Percentiles rank a stretch among this genome's conserved stretches.
Conservation (phyloP, 805 yeast species). For the Yamadazyma laniorum region DNA sequence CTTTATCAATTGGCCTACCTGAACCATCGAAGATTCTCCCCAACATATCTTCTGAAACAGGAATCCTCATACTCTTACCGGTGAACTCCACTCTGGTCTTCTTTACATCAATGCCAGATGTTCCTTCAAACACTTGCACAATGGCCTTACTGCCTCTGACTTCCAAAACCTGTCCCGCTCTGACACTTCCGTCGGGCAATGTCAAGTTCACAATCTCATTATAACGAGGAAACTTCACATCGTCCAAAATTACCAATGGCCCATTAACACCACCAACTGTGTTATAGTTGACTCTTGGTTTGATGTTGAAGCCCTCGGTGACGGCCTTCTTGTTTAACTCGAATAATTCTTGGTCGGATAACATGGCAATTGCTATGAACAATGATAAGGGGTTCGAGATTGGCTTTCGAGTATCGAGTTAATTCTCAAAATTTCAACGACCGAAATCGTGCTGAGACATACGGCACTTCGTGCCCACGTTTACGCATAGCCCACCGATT, state of each 20-base stretch:
- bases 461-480: no score
- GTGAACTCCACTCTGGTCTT: constrained; percentile 97
- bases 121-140: constrained; percentile 99
- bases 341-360: constrained; percentile 45
- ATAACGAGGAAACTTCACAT: constrained; percentile 60
- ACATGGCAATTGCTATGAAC: constrained; percentile 20
- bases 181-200: constrained; percentile 87
- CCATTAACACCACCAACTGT: constrained; percentile 99
- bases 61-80: constrained; percentile 87
- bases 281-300: constrained; percentile 89
- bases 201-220: constrained; percentile 97
- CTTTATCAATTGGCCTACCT: constrained; percentile 97
- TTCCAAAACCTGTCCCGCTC: constrained; percentile 98
- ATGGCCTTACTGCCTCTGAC: constrained; percentile 96
- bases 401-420: neutral
- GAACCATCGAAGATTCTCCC: constrained; percentile 99
- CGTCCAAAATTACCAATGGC: constrained; percentile 76
- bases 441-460: no score
- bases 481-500: no score
- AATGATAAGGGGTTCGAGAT: constrained; percentile 12
- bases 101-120: constrained; percentile 97
- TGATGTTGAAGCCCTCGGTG: constrained; percentile 84
- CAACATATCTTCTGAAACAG: constrained; percentile 94
- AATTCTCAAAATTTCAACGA: constrained; percentile 2
- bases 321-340: constrained; percentile 91